Percentiles rank a stretch among this genome's conserved stretches.
These are phyloP conservation scores for Zizania latifolia DNA, from an alignment of 176 grass and related monocot genomes.

Conservation along the genomic window DNA sequence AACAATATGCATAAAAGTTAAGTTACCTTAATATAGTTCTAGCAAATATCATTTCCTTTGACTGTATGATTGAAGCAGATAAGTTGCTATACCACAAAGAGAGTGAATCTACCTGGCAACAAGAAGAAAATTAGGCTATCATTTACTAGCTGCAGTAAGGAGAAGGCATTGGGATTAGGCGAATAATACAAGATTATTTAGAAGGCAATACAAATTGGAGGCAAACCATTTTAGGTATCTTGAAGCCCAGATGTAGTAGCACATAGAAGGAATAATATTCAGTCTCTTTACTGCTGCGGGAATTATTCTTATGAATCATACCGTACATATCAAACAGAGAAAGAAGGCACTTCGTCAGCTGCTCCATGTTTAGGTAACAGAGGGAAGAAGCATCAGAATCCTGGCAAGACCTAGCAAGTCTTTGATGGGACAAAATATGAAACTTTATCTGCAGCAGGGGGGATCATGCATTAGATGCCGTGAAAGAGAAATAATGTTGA, in stretches of 20 bases:
- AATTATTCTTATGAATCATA: slow-evolving; percentile 37
- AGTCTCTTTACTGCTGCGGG: slow-evolving; percentile 40
- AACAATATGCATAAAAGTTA: slow-evolving; percentile 13
- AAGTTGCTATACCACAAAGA: slow-evolving; percentile 82
- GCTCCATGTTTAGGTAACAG: slow-evolving; percentile 83
- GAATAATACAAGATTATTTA: slow-evolving; percentile 3
- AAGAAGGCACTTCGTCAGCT: slow-evolving; percentile 79
- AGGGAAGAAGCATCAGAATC: slow-evolving; percentile 63
- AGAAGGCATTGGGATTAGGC: neutral
- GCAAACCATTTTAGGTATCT: slow-evolving; percentile 69
- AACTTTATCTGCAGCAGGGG: slow-evolving; percentile 66
- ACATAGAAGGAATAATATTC: slow-evolving; percentile 90
- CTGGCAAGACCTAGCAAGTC: slow-evolving; percentile 39
- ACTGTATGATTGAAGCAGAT: slow-evolving; percentile 38
- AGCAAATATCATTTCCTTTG: slow-evolving; percentile 85
- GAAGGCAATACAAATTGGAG: slow-evolving; percentile 7
- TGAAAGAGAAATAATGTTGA: neutral
- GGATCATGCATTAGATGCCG: neutral
- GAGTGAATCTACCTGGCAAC: slow-evolving; percentile 64
- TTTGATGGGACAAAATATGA: slow-evolving; percentile 79
- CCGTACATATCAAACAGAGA: slow-evolving; percentile 72
- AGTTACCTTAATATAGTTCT: slow-evolving; percentile 73
- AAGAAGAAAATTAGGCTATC: slow-evolving; percentile 10
- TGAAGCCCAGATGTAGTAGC: slow-evolving; percentile 75
- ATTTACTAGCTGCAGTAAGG: neutral